Base-by-base conservation (phyloP, 306 rosid species). In the Cucurbita pepo region DNA sequence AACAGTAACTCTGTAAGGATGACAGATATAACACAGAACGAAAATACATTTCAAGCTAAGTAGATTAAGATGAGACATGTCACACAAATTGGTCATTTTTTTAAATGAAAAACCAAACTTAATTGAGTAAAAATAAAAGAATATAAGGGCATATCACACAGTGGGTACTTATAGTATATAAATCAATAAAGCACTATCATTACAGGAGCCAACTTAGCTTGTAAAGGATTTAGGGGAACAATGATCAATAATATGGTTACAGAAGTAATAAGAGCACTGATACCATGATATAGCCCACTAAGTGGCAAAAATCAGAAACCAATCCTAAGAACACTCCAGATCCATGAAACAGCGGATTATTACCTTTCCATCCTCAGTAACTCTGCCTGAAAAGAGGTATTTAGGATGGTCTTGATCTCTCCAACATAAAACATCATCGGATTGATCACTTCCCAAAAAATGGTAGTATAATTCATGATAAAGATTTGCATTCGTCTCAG, bases 291-390 rank as follows among this genome's bases (percentile, higher is more conserved):
- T 44, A 43, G 30, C 40, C 40, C 3, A 47, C 56, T 22, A 4
- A 18, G 52, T 41, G 16, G 53, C 19, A 45, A 25, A 65, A 21
- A 19, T 45, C 56, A 66, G 56, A 66, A 45, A 66, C 40, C 56
- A 66, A 45, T 65, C 37, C 15, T 47, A 65, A 43, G 18, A 36
- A 56, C 61, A 57, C 76, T 52, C 54, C 53, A 73, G 79, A 58
- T 52, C 56, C 71, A 79, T 22, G 40, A 44, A 69, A 10, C 47
- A 56, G 69, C 67, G 7, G 71, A 69, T 36, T 40, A 75, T 13
- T 80, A 90, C 98, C 96, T 86, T 94, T 61, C 97, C 97, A 62
- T 94, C 99, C 1, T 85, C 84, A 6, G 97, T 94, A 76, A 91
- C 90, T 73, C 61, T 48, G 5, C 78, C 88, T 44, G 56, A 82